These are phyloP conservation scores for Pythium scleroteichum DNA, from an alignment of 352 stramenopile species.

Conservation along the genomic window DNA sequence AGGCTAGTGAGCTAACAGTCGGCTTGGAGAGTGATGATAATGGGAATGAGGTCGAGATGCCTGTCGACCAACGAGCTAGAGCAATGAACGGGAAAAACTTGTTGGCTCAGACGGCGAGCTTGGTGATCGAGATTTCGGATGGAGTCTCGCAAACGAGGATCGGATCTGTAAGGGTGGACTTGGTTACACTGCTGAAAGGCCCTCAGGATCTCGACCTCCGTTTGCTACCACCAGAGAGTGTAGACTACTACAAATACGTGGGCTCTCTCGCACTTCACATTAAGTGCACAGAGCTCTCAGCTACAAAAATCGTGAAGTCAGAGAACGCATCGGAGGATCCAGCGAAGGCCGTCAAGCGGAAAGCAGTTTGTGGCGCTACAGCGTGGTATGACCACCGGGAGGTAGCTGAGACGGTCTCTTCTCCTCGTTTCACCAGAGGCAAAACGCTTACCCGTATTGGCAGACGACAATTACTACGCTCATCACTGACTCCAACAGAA, in stretches of 20 bases:
- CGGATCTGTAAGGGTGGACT: slow-evolving; percentile 52
- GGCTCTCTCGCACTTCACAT: slow-evolving; percentile 46
- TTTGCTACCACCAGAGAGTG: slow-evolving; percentile 38
- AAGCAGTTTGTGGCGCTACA: slow-evolving; percentile 15
- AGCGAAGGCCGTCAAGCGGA: not conserved
- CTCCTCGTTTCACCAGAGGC: not conserved
- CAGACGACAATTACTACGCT: slow-evolving; percentile 47
- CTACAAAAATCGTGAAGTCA: slow-evolving; percentile 15
- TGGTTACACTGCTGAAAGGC: slow-evolving; percentile 39
- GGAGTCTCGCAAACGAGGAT: slow-evolving; percentile 27
- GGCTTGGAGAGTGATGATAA: not conserved
- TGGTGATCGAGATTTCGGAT: slow-evolving; percentile 55
- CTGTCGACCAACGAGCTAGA: not conserved
- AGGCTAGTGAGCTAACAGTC: not conserved
- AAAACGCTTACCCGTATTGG: slow-evolving; percentile 42
- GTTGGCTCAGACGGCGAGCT: slow-evolving; percentile 36
- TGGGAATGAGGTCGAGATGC: slow-evolving; percentile 1
- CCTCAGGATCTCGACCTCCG: slow-evolving; percentile 41
- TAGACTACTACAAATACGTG: slow-evolving; percentile 58
- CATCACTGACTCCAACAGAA: slow-evolving; percentile 50
- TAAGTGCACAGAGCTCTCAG: slow-evolving; percentile 20
- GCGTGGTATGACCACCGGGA: slow-evolving; percentile 20
- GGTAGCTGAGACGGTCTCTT: slow-evolving; percentile 5
- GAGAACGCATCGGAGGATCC: not conserved
- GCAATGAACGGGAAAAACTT: slow-evolving; percentile 29